Conservation (phyloP, 495 filamentous ascomycete genomes). For the Hypoxylon intermedium region DNA sequence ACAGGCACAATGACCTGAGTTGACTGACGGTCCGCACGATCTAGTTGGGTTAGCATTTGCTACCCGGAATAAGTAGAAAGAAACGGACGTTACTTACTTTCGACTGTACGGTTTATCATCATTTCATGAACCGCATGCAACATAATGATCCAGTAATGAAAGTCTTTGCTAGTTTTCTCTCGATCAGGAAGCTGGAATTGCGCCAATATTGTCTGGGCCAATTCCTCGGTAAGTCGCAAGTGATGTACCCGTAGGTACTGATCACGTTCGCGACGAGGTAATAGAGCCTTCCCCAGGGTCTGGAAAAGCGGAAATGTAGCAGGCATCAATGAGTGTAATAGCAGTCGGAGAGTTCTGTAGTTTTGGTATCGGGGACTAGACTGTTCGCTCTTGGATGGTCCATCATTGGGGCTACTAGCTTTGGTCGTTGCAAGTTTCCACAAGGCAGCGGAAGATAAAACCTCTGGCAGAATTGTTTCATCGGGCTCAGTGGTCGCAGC, state of each 20-base stretch:
- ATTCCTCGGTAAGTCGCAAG: constrained; percentile 73
- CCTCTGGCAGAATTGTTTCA: constrained; percentile 31
- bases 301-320: constrained; percentile 80
- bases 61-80: constrained; percentile 1
- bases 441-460: constrained; percentile 25
- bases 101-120: constrained; percentile 62
- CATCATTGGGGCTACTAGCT: constrained; percentile 8
- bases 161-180: constrained; percentile 52
- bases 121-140: constrained; percentile 78
- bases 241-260: constrained; percentile 68
- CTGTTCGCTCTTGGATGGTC: constrained; percentile 46
- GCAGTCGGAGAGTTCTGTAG: constrained; percentile 72
- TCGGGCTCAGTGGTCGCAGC: constrained; percentile 22
- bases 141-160: constrained; percentile 82
- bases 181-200: constrained; percentile 58
- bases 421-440: constrained; percentile 35
- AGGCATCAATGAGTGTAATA: constrained; percentile 76
- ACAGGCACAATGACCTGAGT: constrained; percentile 77
- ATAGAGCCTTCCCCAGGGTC: constrained; percentile 75
- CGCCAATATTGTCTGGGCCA: constrained; percentile 73
- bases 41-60: constrained; percentile 26
- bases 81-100: constrained; percentile 58
- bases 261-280: constrained; percentile 74
- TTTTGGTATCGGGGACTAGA: constrained; percentile 70
- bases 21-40: constrained; percentile 37